A percentile compares a stretch with the other conserved stretches of the same genome.
phyloP scores from a whole-genome alignment of 192 early-diverging fungal species.

The Chytriomyces sp. region DNA sequence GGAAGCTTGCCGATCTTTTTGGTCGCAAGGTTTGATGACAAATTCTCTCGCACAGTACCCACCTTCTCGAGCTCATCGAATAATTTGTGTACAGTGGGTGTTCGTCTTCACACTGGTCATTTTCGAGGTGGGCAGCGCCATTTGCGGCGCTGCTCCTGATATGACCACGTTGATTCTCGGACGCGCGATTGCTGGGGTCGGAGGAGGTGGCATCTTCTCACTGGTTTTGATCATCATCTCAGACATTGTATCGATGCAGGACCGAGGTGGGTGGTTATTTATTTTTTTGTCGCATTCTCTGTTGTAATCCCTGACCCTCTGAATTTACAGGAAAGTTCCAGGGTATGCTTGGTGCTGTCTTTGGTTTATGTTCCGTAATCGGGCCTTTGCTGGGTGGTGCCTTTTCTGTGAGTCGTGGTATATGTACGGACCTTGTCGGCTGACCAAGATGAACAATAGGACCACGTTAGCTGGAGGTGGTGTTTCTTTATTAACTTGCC shows the following conservation, averaged over 20 bases:
- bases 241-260: slow-evolving; percentile 21
- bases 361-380: slow-evolving; percentile 76
- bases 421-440: slow-evolving; percentile 64
- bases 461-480: slow-evolving; percentile 31
- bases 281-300: too few relatives aligned
- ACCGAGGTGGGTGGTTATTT: background rate
- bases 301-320: too few relatives aligned
- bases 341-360: slow-evolving; percentile 77
- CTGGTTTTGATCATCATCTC: slow-evolving; percentile 54
- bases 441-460: background rate
- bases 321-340: too few relatives aligned
- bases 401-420: slow-evolving; percentile 63
- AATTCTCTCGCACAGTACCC: too few relatives aligned
- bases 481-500: slow-evolving; percentile 75
- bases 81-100: slow-evolving; percentile 41
- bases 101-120: slow-evolving; percentile 66
- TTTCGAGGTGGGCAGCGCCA: slow-evolving; percentile 73
- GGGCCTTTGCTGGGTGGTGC: slow-evolving; percentile 88
- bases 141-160: slow-evolving; percentile 70
- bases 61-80: too few relatives aligned
- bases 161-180: slow-evolving; percentile 73
- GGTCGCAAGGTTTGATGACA: slow-evolving; percentile 60
- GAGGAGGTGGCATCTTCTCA: slow-evolving; percentile 75
- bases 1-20: slow-evolving; percentile 33
- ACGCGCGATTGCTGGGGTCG: slow-evolving; percentile 70